Base-by-base conservation (phyloP, 805 yeast species). In the Cyberlindnera nakhonratchasimensis region DNA sequence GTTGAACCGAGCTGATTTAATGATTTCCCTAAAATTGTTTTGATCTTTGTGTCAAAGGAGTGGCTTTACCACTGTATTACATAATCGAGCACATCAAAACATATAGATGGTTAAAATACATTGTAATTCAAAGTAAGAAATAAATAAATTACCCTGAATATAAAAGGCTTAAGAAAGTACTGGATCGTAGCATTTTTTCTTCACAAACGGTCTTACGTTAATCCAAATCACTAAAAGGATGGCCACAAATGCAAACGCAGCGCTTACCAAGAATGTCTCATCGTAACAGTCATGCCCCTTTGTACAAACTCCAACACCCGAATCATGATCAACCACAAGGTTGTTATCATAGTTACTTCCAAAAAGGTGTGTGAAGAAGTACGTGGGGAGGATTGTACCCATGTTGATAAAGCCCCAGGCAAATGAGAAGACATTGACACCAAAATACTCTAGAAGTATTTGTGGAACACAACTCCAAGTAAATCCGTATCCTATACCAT, bases 331-430 rank as follows among this genome's bases (percentile, higher is more conserved):
- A 4, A 34, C 6, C 1, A 25, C 32, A n/a, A 48, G 43, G 37
- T 75, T 61, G 5, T 69, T 60, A 57, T 85, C 95, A 59, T 80
- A 85, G 23, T 74, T 69, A 19, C 64, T 56, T 10, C 93, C 93
- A 61, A 84, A 81, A 30, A 79, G 59, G 40, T 71, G 67, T 32
- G 86, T 82, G 49, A 85, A 71, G 45, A 73, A 63, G 48, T 75
- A 74, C 29, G 82, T 74, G 1, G 85, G 78, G 0, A 80, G 48
- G 13, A 82, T 72, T 2, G 93, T 90, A 0, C 89, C 77, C 39
- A 82, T 55, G 10, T 81, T 79, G 18, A 82, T 71, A 26, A 80
- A 57, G 0, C 95, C 95, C 86, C 89, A 85, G 54, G 82, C 82
- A 50, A 74, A 78, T 7, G 86, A 75, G 53, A 84, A 82, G 39